phyloP scores from a whole-genome alignment of 768 basidiomycete species.

The Russula foetens region DNA sequence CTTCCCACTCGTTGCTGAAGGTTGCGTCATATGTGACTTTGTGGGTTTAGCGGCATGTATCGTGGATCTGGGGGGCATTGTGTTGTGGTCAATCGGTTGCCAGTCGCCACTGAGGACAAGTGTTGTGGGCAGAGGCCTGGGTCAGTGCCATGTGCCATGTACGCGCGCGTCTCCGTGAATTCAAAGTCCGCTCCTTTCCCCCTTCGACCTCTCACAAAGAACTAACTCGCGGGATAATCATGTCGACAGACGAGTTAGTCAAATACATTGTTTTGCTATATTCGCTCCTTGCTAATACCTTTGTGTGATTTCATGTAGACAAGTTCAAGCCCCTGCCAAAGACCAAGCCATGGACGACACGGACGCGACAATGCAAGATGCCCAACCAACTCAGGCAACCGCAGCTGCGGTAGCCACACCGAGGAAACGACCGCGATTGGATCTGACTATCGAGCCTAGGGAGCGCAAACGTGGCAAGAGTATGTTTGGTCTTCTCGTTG shows the following conservation, averaged over 20 bases:
- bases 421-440: conserved; percentile 68
- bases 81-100: too few species aligned
- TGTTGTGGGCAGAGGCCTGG: too few species aligned
- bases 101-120: too few species aligned
- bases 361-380: conserved; percentile 21
- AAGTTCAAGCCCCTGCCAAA: neutral
- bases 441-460: conserved; percentile 46
- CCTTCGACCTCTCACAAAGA: conserved; percentile 5
- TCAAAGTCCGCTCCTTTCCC: conserved; percentile 13
- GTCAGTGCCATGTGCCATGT: neutral
- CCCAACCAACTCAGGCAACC: conserved; percentile 20
- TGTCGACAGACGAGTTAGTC: conserved; percentile 21
- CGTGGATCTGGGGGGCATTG: conserved; percentile 14
- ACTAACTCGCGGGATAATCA: neutral
- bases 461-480: conserved; percentile 80
- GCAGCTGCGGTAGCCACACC: conserved; percentile 24
- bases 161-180: conserved; percentile 3
- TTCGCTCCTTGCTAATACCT: neutral
- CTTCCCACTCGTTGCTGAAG: neutral
- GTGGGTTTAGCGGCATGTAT: neutral
- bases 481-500: conserved; percentile 79
- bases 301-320: neutral
- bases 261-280: neutral
- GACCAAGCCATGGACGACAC: conserved; percentile 16
- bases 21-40: conserved; percentile 1